Conservation (phyloP, 148 eudicot genomes). For the Vaccinium corymbosum region DNA sequence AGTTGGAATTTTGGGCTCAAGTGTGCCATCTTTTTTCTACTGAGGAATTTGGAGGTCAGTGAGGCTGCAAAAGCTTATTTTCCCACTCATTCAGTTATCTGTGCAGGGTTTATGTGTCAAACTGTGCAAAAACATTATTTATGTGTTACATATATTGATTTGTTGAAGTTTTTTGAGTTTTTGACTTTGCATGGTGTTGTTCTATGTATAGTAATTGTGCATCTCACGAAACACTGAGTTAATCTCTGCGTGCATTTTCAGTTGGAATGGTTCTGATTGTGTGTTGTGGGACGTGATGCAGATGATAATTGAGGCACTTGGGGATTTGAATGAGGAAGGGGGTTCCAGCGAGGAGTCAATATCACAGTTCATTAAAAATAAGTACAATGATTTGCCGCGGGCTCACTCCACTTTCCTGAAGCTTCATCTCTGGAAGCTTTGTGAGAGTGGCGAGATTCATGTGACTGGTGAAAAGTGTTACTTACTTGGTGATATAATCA, state of each 20-base stretch:
- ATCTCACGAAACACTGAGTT: neutral
- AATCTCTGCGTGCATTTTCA: neutral
- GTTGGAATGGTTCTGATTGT: neutral
- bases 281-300: slow-evolving; percentile 22
- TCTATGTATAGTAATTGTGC: neutral
- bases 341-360: slow-evolving; percentile 53
- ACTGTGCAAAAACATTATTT: neutral
- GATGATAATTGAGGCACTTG: slow-evolving; percentile 62
- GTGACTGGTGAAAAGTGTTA: slow-evolving; percentile 20
- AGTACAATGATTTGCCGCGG: slow-evolving; percentile 54
- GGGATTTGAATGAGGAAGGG: slow-evolving; percentile 40
- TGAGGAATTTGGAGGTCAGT: neutral
- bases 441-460: slow-evolving; percentile 42
- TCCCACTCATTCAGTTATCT: neutral
- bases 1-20: neutral
- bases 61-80: neutral
- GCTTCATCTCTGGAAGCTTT: slow-evolving; percentile 45
- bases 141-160: neutral
- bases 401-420: slow-evolving; percentile 46
- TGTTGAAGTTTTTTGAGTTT: neutral
- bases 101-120: neutral
- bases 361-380: slow-evolving; percentile 35
- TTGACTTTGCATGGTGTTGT: neutral
- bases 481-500: slow-evolving; percentile 16
- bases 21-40: neutral